phyloP scores from a whole-genome alignment of 139 green algal genomes.

The Zygnema circumcarinatum region DNA sequence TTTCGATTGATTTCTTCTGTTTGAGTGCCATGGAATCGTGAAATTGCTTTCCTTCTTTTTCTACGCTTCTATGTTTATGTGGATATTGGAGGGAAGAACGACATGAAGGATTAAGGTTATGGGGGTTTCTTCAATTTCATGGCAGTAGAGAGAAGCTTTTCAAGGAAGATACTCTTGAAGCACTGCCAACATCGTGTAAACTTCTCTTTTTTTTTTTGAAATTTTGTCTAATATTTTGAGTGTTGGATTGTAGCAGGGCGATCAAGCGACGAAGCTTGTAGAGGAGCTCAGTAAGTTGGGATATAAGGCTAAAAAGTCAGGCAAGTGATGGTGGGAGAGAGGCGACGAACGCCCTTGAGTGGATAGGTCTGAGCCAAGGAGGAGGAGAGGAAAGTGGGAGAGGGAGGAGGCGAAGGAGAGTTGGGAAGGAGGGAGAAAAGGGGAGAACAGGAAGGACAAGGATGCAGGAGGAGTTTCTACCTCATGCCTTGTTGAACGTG shows the following conservation, averaged over 20 bases:
- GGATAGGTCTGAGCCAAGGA: too few species aligned
- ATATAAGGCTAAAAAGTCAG: conserved; percentile 29
- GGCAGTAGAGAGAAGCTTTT: neutral
- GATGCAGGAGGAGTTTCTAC: too few species aligned
- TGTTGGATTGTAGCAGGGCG: neutral
- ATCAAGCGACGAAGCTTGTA: conserved; percentile 21
- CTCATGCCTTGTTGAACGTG: too few species aligned
- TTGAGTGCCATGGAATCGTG: neutral
- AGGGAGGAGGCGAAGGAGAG: too few species aligned
- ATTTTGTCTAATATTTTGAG: conserved; percentile 8
- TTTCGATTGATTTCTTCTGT: neutral
- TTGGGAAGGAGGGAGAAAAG: too few species aligned
- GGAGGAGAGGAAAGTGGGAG: too few species aligned
- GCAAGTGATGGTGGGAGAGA: too few species aligned
- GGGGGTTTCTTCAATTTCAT: neutral
- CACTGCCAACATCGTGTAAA: neutral
- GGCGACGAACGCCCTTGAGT: too few species aligned
- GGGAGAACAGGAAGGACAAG: too few species aligned
- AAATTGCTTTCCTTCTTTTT: neutral
- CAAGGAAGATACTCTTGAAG: neutral
- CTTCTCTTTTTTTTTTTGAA: conserved; percentile 8
- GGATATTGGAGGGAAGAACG: neutral
- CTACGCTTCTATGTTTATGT: neutral
- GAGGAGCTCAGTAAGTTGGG: conserved; percentile 27
- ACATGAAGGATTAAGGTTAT: neutral